A percentile compares a stretch with the other conserved stretches of the same genome.
phyloP scores from a whole-genome alignment of 2,329 filamentous ascomycete genomes.

The Fusarium sp. region DNA sequence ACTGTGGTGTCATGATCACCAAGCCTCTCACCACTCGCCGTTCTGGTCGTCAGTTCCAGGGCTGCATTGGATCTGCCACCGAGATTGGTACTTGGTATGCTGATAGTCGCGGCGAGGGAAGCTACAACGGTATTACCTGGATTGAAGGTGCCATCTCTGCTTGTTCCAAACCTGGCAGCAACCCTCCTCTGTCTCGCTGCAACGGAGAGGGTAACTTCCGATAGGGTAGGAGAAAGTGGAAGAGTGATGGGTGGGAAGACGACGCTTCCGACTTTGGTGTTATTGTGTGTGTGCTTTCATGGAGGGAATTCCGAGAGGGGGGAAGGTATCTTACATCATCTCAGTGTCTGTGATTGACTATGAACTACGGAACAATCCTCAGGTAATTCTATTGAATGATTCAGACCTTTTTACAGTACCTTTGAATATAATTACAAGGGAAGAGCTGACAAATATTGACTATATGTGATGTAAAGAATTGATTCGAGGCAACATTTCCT shows the following conservation, averaged over 20 bases:
- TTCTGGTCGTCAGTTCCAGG: neutral
- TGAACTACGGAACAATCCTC: too few relatives aligned
- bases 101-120: neutral
- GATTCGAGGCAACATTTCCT: too few relatives aligned
- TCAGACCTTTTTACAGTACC: too few relatives aligned
- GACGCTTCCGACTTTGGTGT: neutral
- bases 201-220: neutral
- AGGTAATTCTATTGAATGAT: too few relatives aligned
- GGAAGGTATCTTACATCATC: neutral
- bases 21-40: neutral
- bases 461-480: too few relatives aligned
- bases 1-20: neutral
- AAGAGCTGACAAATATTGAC: too few relatives aligned
- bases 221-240: too few relatives aligned
- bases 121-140: neutral
- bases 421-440: too few relatives aligned
- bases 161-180: neutral
- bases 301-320: accelerated
- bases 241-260: accelerated
- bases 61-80: neutral
- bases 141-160: neutral
- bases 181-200: neutral
- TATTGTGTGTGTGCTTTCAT: neutral
- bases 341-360: neutral
- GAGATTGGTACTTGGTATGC: neutral